Base-by-base conservation (phyloP, 2,329 filamentous ascomycete genomes). In the Drechmeria coniospora region DNA sequence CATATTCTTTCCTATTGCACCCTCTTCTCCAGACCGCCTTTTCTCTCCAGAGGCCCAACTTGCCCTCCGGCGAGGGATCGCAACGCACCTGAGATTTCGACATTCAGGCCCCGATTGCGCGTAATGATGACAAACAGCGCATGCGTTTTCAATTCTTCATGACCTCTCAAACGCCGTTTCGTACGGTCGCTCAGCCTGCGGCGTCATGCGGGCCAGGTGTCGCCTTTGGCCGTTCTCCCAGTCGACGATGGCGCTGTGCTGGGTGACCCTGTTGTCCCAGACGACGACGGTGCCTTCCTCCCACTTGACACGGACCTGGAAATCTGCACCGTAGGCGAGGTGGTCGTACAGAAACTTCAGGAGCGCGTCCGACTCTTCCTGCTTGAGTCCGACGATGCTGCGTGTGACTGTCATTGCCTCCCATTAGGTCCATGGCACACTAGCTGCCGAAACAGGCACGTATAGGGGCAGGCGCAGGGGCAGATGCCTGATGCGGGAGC, bases 201-300 rank as follows among this genome's bases (percentile, higher is more conserved):
- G 81, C 4, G 81, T 87, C 44, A 92, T 77, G 23, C 83, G 67
- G 5, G 81, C 82, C 35, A 92, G 53, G 54, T 92, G 82, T 27
- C 83, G 65, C 32, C 83, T 62, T 50, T 81, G 72, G 3, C 81
- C 81, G 46, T 71, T 71, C 40, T 78, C 70, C 82, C 82, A 92
- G 49, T 92, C 82, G 4, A 87, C 59, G 21, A 87, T 57, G 2
- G 82, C 82, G 6, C 78, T 78, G 50, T 92, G 82, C 39, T 73
- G 67, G 8, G 79, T 84, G 0, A 86, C 70, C 18, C 81, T 64
- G 56, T 87, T 90, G 49, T 90, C 82, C 81, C 81, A 92, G 1
- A 87, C 73, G 2, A 90, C 79, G 1, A 92, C 81, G 0, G 79
- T 87, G n/a, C 71, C 68, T 23, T 71, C 63, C 40, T 73, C 72